Conservation (phyloP, 495 filamentous ascomycete species). For the Penicillium riverlandense region DNA sequence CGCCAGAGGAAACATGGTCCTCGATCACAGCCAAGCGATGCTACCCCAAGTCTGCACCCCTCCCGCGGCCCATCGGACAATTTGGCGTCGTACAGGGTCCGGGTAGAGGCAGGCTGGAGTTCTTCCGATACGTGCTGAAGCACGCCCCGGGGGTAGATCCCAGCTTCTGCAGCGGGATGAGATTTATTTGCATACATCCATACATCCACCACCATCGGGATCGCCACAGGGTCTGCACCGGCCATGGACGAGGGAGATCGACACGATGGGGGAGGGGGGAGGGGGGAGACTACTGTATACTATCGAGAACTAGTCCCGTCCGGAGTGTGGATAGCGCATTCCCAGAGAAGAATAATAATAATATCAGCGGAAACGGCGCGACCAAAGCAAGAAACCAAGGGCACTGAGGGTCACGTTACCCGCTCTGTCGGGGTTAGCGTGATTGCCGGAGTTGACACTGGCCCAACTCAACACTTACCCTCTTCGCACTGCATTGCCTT, state of each 20-base stretch:
- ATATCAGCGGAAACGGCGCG: conserved; percentile 3
- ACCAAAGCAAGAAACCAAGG: background rate
- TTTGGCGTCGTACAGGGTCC: conserved; percentile 9
- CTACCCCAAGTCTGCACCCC: conserved; percentile 9
- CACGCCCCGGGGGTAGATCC: background rate
- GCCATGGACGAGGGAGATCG: conserved; percentile 4
- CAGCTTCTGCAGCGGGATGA: conserved; percentile 3
- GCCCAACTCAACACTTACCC: too few relatives aligned
- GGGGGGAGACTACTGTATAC: background rate
- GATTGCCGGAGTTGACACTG: too few relatives aligned
- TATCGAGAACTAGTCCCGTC: background rate
- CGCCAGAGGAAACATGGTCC: background rate
- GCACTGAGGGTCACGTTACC: background rate
- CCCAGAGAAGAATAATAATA: background rate
- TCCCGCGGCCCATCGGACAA: conserved; percentile 7
- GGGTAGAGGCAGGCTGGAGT: conserved; percentile 10
- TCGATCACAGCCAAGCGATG: conserved; percentile 1
- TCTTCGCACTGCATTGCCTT: too few relatives aligned
- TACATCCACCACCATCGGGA: background rate
- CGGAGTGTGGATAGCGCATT: background rate
- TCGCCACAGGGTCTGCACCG: conserved; percentile 13
- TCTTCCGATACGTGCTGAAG: conserved; percentile 4
- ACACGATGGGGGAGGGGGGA: background rate
- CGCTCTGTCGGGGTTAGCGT: background rate
- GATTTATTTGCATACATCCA: background rate